Evolutionary conservation across 345 rosid species (phyloP).

Genomic region (Populus tremula): DNA sequence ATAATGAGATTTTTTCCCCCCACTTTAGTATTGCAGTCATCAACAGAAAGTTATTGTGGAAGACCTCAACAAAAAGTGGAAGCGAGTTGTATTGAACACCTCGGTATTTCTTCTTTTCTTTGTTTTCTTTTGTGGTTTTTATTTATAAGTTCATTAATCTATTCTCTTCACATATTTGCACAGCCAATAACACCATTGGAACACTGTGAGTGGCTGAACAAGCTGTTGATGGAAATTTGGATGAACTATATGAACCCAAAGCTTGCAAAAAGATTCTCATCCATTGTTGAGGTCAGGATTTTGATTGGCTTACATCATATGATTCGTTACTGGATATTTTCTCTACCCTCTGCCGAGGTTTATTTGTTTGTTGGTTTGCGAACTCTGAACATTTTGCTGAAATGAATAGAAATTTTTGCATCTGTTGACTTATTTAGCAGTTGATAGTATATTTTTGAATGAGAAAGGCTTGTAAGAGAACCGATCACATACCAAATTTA

Average conservation of each 20-base stretch:
- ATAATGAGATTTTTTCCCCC: background rate
- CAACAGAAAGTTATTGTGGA: conserved; percentile 62
- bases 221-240: conserved; percentile 83
- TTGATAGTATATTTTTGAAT: background rate
- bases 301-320: background rate
- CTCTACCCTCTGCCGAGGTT: background rate
- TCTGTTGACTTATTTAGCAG: background rate
- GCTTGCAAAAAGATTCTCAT: conserved; percentile 63
- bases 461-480: background rate
- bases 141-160: background rate
- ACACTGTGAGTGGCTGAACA: conserved; percentile 94
- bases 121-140: conserved; percentile 2
- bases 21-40: conserved; percentile 64
- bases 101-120: conserved; percentile 39
- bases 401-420: background rate
- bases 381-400: background rate
- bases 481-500: background rate
- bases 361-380: background rate
- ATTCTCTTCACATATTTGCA: conserved; percentile 13
- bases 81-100: conserved; percentile 51
- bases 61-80: conserved; percentile 87
- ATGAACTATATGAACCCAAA: conserved; percentile 59
- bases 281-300: conserved; percentile 73
- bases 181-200: conserved; percentile 89
- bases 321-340: background rate